These are phyloP conservation scores for Paramyrothecium sp. DNA, from an alignment of 2,329 filamentous ascomycete species.

Conservation along the genomic window DNA sequence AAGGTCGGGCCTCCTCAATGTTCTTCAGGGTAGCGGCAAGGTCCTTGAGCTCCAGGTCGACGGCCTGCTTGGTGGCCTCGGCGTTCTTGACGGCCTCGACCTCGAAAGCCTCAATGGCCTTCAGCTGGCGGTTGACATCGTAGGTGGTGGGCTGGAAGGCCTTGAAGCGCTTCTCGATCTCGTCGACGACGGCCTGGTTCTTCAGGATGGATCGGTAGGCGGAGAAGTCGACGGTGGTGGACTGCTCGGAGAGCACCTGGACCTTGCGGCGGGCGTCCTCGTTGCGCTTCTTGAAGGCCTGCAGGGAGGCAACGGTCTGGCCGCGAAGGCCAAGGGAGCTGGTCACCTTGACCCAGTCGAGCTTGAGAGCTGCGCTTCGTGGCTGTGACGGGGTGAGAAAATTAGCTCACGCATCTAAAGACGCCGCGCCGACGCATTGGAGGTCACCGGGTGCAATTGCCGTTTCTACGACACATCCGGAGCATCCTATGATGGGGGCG, in stretches of 20 bases:
- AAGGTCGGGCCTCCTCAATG: slow-evolving; percentile 92
- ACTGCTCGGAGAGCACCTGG: slow-evolving; percentile 75
- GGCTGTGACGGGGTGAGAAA: slow-evolving; percentile 46
- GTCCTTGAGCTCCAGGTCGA: slow-evolving; percentile 92
- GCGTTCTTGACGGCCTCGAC: slow-evolving; percentile 95
- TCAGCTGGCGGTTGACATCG: slow-evolving; percentile 90
- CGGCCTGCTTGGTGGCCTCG: slow-evolving; percentile 92
- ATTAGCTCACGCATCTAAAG: slow-evolving; percentile 50
- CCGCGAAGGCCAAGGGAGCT: slow-evolving; percentile 94
- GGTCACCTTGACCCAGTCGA: slow-evolving; percentile 97
- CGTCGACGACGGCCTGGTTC: slow-evolving; percentile 92
- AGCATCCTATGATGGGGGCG: slow-evolving; percentile 11
- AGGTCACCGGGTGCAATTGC: neutral
- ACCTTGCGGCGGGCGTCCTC: slow-evolving; percentile 97
- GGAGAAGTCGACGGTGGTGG: slow-evolving; percentile 86
- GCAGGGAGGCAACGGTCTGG: slow-evolving; percentile 86
- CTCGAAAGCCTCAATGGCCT: slow-evolving; percentile 98
- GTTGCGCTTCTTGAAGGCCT: slow-evolving; percentile 99
- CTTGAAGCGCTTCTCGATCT: slow-evolving; percentile 95
- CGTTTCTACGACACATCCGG: neutral
- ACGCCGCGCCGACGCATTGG: slow-evolving; percentile 13
- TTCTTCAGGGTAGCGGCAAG: slow-evolving; percentile 94
- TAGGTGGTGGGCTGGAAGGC: slow-evolving; percentile 91
- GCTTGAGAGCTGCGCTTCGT: slow-evolving; percentile 98
- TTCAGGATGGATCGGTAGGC: slow-evolving; percentile 91